Conservation (phyloP, 768 basidiomycete species). For the Suillus subalutaceus region DNA sequence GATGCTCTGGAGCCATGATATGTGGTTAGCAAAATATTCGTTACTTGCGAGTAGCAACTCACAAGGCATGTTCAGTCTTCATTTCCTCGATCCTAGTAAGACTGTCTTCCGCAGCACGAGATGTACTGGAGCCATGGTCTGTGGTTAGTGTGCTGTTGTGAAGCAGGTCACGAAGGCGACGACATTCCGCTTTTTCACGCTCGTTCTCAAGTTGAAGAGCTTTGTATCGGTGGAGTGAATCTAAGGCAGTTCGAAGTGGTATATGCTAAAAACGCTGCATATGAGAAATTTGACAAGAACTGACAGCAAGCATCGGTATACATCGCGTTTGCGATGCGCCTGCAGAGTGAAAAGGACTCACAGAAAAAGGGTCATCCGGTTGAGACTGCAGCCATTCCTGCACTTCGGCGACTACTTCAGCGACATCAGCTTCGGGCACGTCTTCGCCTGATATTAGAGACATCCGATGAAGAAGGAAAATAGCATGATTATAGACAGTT, state of each 20-base stretch:
- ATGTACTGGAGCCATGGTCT: conserved; percentile 12
- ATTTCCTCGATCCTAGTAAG: conserved; percentile 35
- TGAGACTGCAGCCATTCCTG: conserved; percentile 52
- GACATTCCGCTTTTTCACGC: conserved; percentile 34
- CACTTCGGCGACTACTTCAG: conserved; percentile 48
- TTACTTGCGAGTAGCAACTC: conserved; percentile 15
- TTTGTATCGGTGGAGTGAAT: conserved; percentile 43
- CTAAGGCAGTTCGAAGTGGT: conserved; percentile 34
- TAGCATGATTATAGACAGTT: conserved; percentile 42
- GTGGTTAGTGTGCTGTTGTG: conserved; percentile 29
- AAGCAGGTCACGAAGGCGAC: conserved; percentile 35
- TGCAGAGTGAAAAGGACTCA: conserved; percentile 23
- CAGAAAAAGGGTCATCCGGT: conserved; percentile 40
- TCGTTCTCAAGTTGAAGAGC: conserved; percentile 36
- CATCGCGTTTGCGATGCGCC: neutral
- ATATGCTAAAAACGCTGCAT: conserved; percentile 29
- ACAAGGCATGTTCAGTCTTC: conserved; percentile 29
- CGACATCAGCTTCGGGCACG: conserved; percentile 34
- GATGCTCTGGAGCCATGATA: no score
- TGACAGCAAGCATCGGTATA: neutral
- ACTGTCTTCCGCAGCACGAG: no score
- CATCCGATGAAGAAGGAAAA: conserved; percentile 38
- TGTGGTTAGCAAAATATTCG: neutral
- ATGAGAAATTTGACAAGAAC: conserved; percentile 21
- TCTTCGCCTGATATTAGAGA: conserved; percentile 36